Evolutionary conservation across 768 basidiomycete genomes (phyloP).

Genomic region (Hericium coralloides): DNA sequence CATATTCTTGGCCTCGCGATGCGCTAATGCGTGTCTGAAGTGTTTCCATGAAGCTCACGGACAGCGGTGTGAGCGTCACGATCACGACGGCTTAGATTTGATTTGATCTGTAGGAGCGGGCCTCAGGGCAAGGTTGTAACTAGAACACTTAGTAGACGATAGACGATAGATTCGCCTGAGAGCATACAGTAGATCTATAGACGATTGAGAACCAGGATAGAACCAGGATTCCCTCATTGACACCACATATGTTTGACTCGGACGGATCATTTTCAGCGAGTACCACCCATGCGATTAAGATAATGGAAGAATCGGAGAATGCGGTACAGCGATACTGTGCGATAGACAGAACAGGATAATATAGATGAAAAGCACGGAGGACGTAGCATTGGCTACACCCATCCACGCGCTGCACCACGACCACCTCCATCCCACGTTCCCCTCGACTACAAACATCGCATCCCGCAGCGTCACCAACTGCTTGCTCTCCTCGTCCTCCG

Average conservation of each 20-base stretch:
- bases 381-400: conserved; percentile 19
- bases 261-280: too few relatives aligned
- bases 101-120: background rate
- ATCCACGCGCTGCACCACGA: conserved; percentile 63
- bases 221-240: too few relatives aligned
- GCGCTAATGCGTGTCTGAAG: background rate
- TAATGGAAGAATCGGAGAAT: too few relatives aligned
- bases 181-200: too few relatives aligned
- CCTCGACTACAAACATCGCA: conserved; percentile 79
- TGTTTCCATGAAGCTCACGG: background rate
- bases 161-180: too few relatives aligned
- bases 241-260: too few relatives aligned
- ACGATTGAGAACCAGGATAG: too few relatives aligned
- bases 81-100: background rate
- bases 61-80: background rate
- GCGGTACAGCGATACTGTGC: too few relatives aligned
- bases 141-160: too few relatives aligned
- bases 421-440: conserved; percentile 78
- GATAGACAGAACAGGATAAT: too few relatives aligned
- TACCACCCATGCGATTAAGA: too few relatives aligned
- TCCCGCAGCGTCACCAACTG: conserved; percentile 64
- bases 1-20: background rate
- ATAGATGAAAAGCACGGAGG: background rate
- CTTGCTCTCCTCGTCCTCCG: conserved; percentile 42
- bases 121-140: background rate